phyloP scores from a whole-genome alignment of 768 basidiomycete genomes.

The Boletus subcaerulescens region DNA sequence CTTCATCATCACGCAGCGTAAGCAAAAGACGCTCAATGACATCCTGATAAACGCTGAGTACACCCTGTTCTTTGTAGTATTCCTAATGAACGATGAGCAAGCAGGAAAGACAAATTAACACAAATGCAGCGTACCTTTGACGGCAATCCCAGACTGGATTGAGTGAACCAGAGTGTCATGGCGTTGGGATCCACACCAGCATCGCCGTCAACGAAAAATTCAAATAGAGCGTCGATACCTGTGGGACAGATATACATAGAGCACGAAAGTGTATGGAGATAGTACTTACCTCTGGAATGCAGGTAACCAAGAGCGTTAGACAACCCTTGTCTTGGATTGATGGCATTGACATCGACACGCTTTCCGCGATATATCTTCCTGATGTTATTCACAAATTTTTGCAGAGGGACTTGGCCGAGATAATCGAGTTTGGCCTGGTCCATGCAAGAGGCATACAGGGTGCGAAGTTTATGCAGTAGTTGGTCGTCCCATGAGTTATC shows the following conservation, averaged over 20 bases:
- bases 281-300: conserved; percentile 71
- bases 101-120: background rate
- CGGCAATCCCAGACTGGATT: conserved; percentile 77
- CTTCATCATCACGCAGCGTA: conserved; percentile 48
- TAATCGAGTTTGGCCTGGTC: conserved; percentile 75
- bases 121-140: conserved; percentile 57
- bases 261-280: background rate
- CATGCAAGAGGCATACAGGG: conserved; percentile 79
- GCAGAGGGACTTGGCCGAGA: conserved; percentile 67
- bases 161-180: conserved; percentile 85
- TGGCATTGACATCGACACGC: conserved; percentile 36
- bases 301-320: conserved; percentile 83
- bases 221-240: conserved; percentile 79
- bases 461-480: conserved; percentile 61
- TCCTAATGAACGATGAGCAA: conserved; percentile 46
- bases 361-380: conserved; percentile 57
- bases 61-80: conserved; percentile 79
- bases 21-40: conserved; percentile 68
- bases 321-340: conserved; percentile 50
- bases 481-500: conserved; percentile 48
- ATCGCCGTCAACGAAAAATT: conserved; percentile 87
- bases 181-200: conserved; percentile 79
- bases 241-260: conserved; percentile 1
- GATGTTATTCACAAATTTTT: conserved; percentile 61
- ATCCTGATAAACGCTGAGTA: conserved; percentile 65